Evolutionary conservation across 2,329 filamentous ascomycete genomes (phyloP).

Genomic region (Aspergillus quadrilineatus): DNA sequence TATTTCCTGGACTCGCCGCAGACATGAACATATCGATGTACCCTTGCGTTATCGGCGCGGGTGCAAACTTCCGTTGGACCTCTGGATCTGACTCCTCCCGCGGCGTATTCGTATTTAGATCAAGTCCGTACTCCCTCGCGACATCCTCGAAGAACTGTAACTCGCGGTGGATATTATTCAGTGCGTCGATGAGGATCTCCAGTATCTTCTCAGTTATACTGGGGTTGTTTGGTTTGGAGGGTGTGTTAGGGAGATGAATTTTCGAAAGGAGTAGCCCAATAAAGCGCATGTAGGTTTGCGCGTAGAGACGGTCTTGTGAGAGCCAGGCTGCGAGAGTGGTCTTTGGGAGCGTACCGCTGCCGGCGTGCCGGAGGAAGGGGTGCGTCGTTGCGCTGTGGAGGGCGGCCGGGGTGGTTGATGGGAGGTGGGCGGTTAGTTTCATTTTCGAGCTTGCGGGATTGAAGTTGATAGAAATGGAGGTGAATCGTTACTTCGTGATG

Average conservation of each 20-base stretch:
- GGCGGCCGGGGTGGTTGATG: conserved; percentile 47
- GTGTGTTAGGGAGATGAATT: conserved; percentile 51
- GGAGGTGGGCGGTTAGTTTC: conserved; percentile 57
- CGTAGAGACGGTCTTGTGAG: conserved; percentile 69
- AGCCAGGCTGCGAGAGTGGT: conserved; percentile 64
- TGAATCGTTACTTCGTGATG: not conserved
- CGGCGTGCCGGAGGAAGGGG: conserved; percentile 65
- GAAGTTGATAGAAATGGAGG: not conserved
- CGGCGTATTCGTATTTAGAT: conserved; percentile 45
- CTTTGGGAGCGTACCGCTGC: conserved; percentile 60
- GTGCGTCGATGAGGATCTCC: conserved; percentile 62
- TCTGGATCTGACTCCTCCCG: conserved; percentile 16
- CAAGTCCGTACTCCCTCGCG: conserved; percentile 59
- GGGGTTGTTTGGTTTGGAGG: conserved; percentile 11
- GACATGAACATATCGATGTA: conserved; percentile 61
- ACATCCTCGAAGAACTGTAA: conserved; percentile 67
- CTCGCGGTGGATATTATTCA: conserved; percentile 67
- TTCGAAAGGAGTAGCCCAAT: conserved; percentile 64
- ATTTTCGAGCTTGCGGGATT: conserved; percentile 21
- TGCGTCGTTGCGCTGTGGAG: conserved; percentile 62
- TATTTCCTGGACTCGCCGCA: conserved; percentile 51
- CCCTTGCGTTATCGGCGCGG: conserved; percentile 51
- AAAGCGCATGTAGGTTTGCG: conserved; percentile 68
- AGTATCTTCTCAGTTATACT: conserved; percentile 51
- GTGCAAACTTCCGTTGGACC: not conserved